These are phyloP conservation scores for Reticulascus tulasneorum DNA, from an alignment of 2,329 filamentous ascomycete genomes.

Conservation along the genomic window DNA sequence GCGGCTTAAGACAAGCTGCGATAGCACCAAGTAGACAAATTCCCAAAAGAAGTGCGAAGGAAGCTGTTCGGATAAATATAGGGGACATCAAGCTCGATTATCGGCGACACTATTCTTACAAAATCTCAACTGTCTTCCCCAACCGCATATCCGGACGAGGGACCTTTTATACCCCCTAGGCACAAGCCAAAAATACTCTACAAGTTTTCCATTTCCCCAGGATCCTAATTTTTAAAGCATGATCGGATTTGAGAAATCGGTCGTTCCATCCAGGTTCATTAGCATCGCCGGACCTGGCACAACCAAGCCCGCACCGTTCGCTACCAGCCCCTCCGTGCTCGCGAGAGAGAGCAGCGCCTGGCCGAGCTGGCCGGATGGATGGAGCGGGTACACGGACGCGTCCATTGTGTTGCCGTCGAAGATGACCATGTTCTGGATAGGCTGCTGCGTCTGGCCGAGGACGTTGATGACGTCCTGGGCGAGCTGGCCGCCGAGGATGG, in stretches of 20 bases:
- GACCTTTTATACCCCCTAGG: too few species aligned
- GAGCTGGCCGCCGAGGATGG: conserved; percentile 83
- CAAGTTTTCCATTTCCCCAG: too few species aligned
- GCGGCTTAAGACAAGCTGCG: too few species aligned
- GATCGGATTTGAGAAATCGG: conserved; percentile 12
- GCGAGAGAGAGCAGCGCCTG: conserved; percentile 37
- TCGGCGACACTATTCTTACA: too few species aligned
- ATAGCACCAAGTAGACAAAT: too few species aligned
- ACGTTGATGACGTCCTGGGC: conserved; percentile 98
- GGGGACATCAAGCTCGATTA: too few species aligned
- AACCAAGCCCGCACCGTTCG: conserved; percentile 11
- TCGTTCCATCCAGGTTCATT: conserved; percentile 14
- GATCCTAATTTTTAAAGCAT: too few species aligned
- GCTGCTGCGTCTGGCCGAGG: conserved; percentile 83
- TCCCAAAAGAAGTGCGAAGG: too few species aligned
- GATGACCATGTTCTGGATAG: conserved; percentile 89
- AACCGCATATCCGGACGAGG: too few species aligned
- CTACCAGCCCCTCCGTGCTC: conserved; percentile 8
- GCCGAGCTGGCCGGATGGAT: conserved; percentile 61
- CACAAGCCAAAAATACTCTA: too few species aligned
- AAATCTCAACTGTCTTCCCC: too few species aligned
- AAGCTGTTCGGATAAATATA: too few species aligned
- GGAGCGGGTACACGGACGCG: conserved; percentile 75
- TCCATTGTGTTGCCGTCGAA: conserved; percentile 83
- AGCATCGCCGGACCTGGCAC: conserved; percentile 10